These are phyloP conservation scores for Trametes hirsuta DNA, from an alignment of 1,284 basidiomycete species.

Conservation along the genomic window DNA sequence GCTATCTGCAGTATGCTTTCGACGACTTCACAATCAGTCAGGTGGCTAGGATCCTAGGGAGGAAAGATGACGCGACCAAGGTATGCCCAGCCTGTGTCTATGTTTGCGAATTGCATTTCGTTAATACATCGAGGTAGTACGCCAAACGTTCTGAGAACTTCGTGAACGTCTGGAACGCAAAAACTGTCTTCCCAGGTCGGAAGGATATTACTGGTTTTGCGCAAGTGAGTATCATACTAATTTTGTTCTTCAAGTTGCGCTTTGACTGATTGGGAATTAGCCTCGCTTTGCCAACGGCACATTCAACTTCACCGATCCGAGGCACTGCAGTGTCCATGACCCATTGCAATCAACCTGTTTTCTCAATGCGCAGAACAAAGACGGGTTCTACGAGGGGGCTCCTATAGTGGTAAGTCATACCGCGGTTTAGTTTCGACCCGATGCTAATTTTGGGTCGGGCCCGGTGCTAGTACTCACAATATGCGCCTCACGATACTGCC, in stretches of 20 bases:
- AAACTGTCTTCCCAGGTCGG: conserved; percentile 51
- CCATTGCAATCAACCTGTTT: conserved; percentile 61
- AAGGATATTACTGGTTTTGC: conserved; percentile 49
- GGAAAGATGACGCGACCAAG: conserved; percentile 50
- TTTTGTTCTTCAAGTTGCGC: not conserved
- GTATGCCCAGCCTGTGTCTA: conserved; percentile 33
- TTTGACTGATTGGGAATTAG: conserved; percentile 34
- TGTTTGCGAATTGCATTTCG: not conserved
- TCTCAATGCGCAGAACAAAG: conserved; percentile 56
- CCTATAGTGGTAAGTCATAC: conserved; percentile 54
- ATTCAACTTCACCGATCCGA: conserved; percentile 66
- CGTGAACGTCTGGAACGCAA: conserved; percentile 60
- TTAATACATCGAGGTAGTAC: conserved; percentile 42
- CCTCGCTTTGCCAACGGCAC: conserved; percentile 62
- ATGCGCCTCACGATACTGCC: conserved; percentile 65
- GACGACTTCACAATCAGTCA: conserved; percentile 67
- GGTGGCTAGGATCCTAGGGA: conserved; percentile 57
- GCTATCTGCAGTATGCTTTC: conserved; percentile 52
- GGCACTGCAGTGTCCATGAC: conserved; percentile 68
- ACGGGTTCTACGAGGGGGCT: conserved; percentile 69
- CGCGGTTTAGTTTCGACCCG: not conserved
- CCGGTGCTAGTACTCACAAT: conserved; percentile 38
- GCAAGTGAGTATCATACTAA: conserved; percentile 43
- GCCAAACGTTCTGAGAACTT: conserved; percentile 58
- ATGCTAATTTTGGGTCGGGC: not conserved